Evolutionary conservation across 805 yeast species (phyloP).

Genomic region (Saccharomycopsis selenospora): DNA sequence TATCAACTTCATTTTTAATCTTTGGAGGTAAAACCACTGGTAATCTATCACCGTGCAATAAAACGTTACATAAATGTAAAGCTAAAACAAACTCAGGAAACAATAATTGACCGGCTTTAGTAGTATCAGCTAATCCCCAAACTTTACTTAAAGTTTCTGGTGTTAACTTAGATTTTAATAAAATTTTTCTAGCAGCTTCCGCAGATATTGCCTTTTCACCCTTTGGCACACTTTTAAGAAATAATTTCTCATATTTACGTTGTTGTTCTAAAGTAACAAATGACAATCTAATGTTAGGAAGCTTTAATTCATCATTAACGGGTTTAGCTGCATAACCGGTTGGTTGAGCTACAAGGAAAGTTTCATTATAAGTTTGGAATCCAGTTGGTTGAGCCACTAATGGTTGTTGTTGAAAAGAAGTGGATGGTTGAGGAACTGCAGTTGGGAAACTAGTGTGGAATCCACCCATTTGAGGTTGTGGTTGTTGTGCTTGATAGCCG

Average conservation of each 20-base stretch:
- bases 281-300: constrained; percentile 71
- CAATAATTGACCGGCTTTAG: constrained; percentile 72
- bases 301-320: constrained; percentile 52
- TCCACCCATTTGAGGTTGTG: constrained; percentile 10
- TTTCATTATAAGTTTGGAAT: constrained; percentile 20
- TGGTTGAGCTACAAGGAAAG: constrained; percentile 31
- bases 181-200: constrained; percentile 67
- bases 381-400: constrained; percentile 29
- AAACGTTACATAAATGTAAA: constrained; percentile 75
- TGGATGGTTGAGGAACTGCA: constrained; percentile 10
- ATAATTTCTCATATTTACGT: constrained; percentile 75
- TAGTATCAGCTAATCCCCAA: constrained; percentile 89
- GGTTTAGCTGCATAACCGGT: constrained; percentile 38
- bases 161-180: constrained; percentile 70
- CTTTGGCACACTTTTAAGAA: constrained; percentile 64
- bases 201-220: constrained; percentile 50
- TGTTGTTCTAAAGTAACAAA: constrained; percentile 84
- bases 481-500: constrained; percentile 16
- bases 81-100: constrained; percentile 95
- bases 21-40: constrained; percentile 68
- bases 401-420: constrained; percentile 24
- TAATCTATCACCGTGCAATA: constrained; percentile 68
- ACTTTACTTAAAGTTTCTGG: constrained; percentile 74
- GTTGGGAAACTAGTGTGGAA: constrained; percentile 2
- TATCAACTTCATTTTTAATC: constrained; percentile 75